Conservation (phyloP, 2,329 filamentous ascomycete genomes). For the Alternaria sp. region DNA sequence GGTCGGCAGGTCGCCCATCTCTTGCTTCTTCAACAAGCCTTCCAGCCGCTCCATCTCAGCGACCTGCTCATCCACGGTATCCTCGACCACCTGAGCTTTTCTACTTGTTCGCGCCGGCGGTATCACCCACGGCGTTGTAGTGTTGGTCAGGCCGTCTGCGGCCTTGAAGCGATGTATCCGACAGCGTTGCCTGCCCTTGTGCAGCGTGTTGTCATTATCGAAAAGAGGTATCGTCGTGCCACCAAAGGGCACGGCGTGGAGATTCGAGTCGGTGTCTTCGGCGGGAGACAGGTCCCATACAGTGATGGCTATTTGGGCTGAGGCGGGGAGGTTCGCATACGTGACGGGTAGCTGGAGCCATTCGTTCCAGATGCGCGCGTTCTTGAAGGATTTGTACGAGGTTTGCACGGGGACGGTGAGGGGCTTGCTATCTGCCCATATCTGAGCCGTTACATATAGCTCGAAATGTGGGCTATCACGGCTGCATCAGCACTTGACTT, state of each 20-base stretch:
- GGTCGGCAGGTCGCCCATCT: constrained; percentile 93
- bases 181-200: constrained; percentile 93
- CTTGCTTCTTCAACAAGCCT: constrained; percentile 92
- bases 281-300: constrained; percentile 92
- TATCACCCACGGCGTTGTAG: constrained; percentile 76
- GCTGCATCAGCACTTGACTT: constrained; percentile 11
- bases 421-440: constrained; percentile 96
- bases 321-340: constrained; percentile 81
- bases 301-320: constrained; percentile 88
- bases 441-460: constrained; percentile 88
- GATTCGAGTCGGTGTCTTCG: constrained; percentile 72
- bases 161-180: constrained; percentile 80
- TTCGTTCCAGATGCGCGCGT: constrained; percentile 83
- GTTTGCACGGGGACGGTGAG: constrained; percentile 92
- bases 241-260: constrained; percentile 88
- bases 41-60: constrained; percentile 91
- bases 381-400: constrained; percentile 88
- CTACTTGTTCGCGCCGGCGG: constrained; percentile 63
- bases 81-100: constrained; percentile 58
- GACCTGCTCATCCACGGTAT: constrained; percentile 69
- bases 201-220: constrained; percentile 87
- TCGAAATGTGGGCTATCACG: constrained; percentile 77
- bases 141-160: constrained; percentile 84
- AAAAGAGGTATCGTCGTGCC: constrained; percentile 94
- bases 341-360: constrained; percentile 90